Base-by-base conservation (phyloP, 305 asterid species). In the Nicotiana rustica region DNA sequence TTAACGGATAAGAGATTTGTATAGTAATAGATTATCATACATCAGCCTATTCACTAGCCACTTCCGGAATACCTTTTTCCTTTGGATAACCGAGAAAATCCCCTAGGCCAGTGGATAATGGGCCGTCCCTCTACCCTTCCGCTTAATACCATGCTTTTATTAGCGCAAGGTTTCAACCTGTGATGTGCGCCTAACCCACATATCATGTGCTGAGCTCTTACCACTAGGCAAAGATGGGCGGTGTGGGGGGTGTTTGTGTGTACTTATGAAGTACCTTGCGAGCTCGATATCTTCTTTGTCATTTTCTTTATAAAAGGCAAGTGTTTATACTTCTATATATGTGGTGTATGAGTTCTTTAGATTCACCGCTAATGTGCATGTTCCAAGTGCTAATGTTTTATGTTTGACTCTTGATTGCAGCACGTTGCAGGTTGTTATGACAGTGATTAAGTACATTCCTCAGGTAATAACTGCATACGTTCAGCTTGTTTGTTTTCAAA, bases 371-470 rank as follows among this genome's bases (percentile, higher is more conserved):
- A 33, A 10, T 2, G 4, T 55, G 75, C 5, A 18, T 47, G 25
- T 67, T 83, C 33, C 47, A n/a, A 41, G 29, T 68, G 79, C 78
- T 80, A 36, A 80, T 52, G 36, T 65, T 47, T 81, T 49, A 8
- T 76, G 38, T 84, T 52, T 31, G 33, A 52, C 78, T 31, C 85
- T 31, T 86, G 33, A 76, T 84, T 92, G 93, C 95, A 95, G 99
- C 90, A 85, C 86, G 1, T 82, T 95, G 85, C 99, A 95, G 83
- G 93, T 94, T 80, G 90, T 86, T 31, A 95, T 95, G 99, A 95
- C 98, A 17, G 69, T 92, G 78, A 90, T 95, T 90, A 93, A 95
- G 80, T 95, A 95, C 89, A 92, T 93, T 85, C 99, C 99, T 73
- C 98, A 95, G 97, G 99, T 92, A 78, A 66, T 31, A 18, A 61